phyloP scores from a whole-genome alignment of 352 stramenopile genomes.

The Phytophthora multivora region DNA sequence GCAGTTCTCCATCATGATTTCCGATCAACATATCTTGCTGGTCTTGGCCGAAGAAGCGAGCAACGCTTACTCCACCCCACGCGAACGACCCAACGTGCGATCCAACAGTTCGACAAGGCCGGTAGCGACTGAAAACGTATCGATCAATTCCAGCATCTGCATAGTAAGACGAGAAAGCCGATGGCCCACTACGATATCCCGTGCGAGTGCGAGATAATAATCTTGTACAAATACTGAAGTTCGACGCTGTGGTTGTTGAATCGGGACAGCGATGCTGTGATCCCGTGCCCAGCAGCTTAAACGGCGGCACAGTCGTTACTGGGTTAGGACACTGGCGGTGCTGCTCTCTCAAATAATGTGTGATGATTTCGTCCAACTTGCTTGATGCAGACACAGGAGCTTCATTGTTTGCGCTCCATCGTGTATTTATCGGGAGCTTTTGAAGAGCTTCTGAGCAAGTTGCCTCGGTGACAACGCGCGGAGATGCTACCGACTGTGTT shows the following conservation, averaged over 20 bases:
- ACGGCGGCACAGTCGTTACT: slow-evolving; percentile 85
- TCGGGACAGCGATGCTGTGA: slow-evolving; percentile 79
- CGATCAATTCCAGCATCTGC: slow-evolving; percentile 73
- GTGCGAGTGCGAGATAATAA: slow-evolving; percentile 58
- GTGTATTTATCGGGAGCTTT: slow-evolving; percentile 42
- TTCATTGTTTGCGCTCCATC: slow-evolving; percentile 32
- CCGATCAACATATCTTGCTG: slow-evolving; percentile 75
- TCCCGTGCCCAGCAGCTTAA: slow-evolving; percentile 70
- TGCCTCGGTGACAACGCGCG: slow-evolving; percentile 19
- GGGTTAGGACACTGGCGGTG: slow-evolving; percentile 88
- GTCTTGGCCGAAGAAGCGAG: slow-evolving; percentile 68
- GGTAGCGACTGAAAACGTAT: slow-evolving; percentile 82
- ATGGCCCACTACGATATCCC: slow-evolving; percentile 48
- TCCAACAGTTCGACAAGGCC: slow-evolving; percentile 65
- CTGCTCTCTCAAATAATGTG: slow-evolving; percentile 87
- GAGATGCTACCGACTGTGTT: slow-evolving; percentile 25
- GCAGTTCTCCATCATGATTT: slow-evolving; percentile 74
- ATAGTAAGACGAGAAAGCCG: slow-evolving; percentile 57
- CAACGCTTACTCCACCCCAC: slow-evolving; percentile 64
- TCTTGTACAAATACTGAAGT: slow-evolving; percentile 68
- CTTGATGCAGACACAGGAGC: slow-evolving; percentile 29
- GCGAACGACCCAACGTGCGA: slow-evolving; percentile 49
- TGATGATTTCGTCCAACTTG: slow-evolving; percentile 85
- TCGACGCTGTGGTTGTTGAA: slow-evolving; percentile 46
- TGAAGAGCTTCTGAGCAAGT: slow-evolving; percentile 30